Conservation (phyloP, 2,329 filamentous ascomycete species). For the Ilyonectria destructans region DNA sequence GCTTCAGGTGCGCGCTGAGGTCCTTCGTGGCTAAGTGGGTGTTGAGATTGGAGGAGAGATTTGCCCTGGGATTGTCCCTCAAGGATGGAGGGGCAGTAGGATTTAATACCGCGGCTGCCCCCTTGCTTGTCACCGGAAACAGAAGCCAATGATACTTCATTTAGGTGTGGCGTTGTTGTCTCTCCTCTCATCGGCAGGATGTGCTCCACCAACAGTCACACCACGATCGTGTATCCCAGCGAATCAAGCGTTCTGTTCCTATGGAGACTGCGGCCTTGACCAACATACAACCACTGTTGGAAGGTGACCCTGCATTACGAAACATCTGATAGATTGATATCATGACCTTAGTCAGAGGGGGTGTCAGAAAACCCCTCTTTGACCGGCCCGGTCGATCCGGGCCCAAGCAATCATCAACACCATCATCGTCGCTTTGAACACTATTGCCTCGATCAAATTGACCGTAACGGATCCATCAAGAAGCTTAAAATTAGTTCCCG, state of each 20-base stretch:
- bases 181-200: slow-evolving; percentile 2
- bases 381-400: too few relatives aligned
- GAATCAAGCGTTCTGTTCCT: neutral
- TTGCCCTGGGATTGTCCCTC: neutral
- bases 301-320: too few relatives aligned
- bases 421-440: too few relatives aligned
- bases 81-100: neutral
- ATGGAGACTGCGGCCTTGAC: too few relatives aligned
- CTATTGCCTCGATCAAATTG: too few relatives aligned
- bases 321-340: too few relatives aligned
- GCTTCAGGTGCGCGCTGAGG: neutral
- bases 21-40: neutral
- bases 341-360: too few relatives aligned
- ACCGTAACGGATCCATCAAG: too few relatives aligned
- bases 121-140: neutral
- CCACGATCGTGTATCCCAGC: slow-evolving; percentile 3
- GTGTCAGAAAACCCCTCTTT: too few relatives aligned
- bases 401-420: too few relatives aligned
- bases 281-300: too few relatives aligned
- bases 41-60: slow-evolving; percentile 3
- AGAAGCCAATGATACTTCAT: slow-evolving; percentile 2
- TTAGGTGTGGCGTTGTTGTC: slow-evolving; percentile 10
- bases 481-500: too few relatives aligned
- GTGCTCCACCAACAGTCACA: slow-evolving; percentile 1
- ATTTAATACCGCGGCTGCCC: neutral